Evolutionary conservation across 2,329 filamentous ascomycete genomes (phyloP).

Genomic region (Cladophialophora chaetospira): DNA sequence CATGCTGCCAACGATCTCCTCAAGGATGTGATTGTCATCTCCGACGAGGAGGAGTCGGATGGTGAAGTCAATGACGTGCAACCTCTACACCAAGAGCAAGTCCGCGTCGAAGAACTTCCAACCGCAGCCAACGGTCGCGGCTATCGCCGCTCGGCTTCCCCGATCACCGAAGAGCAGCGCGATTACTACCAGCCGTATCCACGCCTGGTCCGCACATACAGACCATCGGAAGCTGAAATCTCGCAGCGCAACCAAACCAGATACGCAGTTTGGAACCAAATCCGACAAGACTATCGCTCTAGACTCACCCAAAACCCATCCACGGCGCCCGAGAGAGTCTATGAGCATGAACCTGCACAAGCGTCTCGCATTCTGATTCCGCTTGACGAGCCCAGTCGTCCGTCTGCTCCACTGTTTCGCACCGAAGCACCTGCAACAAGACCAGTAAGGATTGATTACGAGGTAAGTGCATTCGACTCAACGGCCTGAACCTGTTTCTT

Average conservation of each 20-base stretch:
- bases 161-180: conserved; percentile 33
- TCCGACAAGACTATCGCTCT: conserved; percentile 38
- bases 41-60: conserved; percentile 60
- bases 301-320: conserved; percentile 13
- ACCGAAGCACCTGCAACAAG: conserved; percentile 10
- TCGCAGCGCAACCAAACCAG: conserved; percentile 49
- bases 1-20: conserved; percentile 63
- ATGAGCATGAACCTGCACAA: conserved; percentile 17
- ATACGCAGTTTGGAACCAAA: conserved; percentile 51
- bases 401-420: conserved; percentile 8
- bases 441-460: conserved; percentile 18
- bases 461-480: conserved; percentile 19
- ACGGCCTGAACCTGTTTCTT: background rate
- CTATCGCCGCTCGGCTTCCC: conserved; percentile 20
- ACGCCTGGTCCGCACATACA: conserved; percentile 28
- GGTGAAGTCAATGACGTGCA: conserved; percentile 41
- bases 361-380: conserved; percentile 23
- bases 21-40: conserved; percentile 65
- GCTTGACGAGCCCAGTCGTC: conserved; percentile 15
- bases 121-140: conserved; percentile 37
- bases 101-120: conserved; percentile 48
- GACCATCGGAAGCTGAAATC: conserved; percentile 37
- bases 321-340: conserved; percentile 25
- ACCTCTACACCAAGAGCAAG: conserved; percentile 37
- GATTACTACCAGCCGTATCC: conserved; percentile 42